Conservation (phyloP, 192 early-diverging fungal species). For the Podila verticillata region DNA sequence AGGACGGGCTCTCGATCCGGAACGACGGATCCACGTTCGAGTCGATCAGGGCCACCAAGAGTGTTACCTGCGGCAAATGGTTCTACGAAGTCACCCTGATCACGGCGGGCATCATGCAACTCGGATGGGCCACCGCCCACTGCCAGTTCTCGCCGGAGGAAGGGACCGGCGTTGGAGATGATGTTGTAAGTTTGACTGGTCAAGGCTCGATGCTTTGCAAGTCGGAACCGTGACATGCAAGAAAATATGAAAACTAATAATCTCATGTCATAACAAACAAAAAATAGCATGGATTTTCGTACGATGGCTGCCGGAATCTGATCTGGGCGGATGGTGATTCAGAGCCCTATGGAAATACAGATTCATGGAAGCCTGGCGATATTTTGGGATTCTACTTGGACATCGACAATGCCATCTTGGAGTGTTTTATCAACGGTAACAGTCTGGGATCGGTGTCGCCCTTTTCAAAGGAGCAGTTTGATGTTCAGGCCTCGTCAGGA, state of each 20-base stretch:
- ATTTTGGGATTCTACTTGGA: conserved; percentile 67
- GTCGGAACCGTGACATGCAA: too few relatives aligned
- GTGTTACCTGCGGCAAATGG: conserved; percentile 70
- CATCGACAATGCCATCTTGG: conserved; percentile 67
- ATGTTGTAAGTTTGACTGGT: conserved; percentile 50
- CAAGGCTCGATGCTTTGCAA: neutral
- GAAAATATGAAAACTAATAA: too few relatives aligned
- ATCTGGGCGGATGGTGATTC: conserved; percentile 71
- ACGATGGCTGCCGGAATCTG: conserved; percentile 75
- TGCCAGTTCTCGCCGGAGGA: conserved; percentile 80
- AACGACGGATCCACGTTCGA: conserved; percentile 87
- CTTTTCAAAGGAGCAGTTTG: conserved; percentile 43
- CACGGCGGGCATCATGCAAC: conserved; percentile 81
- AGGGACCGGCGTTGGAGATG: conserved; percentile 80
- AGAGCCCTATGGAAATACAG: conserved; percentile 55
- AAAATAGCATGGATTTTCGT: conserved; percentile 75
- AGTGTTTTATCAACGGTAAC: conserved; percentile 74
- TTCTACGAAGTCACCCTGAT: conserved; percentile 76
- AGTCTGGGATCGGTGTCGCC: conserved; percentile 66
- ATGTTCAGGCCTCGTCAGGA: conserved; percentile 47
- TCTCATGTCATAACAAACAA: conserved; percentile 39
- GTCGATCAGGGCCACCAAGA: conserved; percentile 66
- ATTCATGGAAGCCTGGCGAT: conserved; percentile 65
- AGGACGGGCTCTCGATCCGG: conserved; percentile 66
- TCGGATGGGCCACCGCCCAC: conserved; percentile 77